These are phyloP conservation scores for Scutellaria galericulata DNA, from an alignment of 257 asterid species.

Conservation along the genomic window DNA sequence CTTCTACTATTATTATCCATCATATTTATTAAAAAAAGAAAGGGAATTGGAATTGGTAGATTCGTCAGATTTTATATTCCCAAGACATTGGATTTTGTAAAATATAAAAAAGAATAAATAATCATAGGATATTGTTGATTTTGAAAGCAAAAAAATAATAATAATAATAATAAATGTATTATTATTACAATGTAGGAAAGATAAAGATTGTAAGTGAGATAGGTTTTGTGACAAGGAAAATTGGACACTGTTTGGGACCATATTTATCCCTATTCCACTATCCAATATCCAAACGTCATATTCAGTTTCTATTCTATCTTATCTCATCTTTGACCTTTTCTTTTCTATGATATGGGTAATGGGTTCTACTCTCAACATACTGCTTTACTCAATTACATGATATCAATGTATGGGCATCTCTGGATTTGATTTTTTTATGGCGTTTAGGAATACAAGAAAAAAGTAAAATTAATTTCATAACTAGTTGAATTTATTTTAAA, in stretches of 20 bases:
- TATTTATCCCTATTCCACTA: neutral
- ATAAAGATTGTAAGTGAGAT: too few species aligned
- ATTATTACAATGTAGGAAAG: neutral
- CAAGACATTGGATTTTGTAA: conserved; percentile 28
- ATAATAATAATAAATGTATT: neutral
- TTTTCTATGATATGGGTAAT: conserved; percentile 6
- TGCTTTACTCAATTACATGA: neutral
- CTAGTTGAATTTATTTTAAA: too few species aligned
- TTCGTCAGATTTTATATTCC: neutral
- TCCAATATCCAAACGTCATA: neutral
- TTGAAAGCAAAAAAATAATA: neutral
- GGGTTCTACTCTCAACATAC: neutral
- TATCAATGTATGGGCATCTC: too few species aligned
- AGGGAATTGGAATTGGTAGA: neutral
- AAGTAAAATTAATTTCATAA: too few species aligned
- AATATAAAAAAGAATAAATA: neutral
- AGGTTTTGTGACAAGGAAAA: neutral
- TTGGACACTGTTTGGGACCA: conserved; percentile 28
- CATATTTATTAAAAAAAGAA: too few species aligned
- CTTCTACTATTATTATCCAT: too few species aligned
- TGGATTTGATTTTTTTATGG: too few species aligned
- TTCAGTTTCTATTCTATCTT: neutral
- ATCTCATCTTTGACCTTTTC: conserved; percentile 24
- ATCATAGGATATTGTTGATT: neutral
- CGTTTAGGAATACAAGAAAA: too few species aligned